Evolutionary conservation across 441 rosid species (phyloP).

Genomic region (Populus hybrid): DNA sequence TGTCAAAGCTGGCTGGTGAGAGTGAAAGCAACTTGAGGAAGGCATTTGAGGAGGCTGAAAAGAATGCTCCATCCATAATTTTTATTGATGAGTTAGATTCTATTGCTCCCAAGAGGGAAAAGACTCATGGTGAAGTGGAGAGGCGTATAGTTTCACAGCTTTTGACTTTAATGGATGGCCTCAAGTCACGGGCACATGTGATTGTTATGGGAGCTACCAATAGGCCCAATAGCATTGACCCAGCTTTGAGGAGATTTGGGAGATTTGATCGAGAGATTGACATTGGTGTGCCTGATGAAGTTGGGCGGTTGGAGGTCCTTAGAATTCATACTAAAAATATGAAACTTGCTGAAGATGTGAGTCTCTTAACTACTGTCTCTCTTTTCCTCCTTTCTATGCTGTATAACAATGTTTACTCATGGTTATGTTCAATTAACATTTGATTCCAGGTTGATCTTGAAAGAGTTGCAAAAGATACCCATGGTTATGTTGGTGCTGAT

Average conservation of each 20-base stretch:
- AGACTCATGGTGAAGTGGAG: constrained; percentile 66
- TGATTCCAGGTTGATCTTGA: constrained; percentile 48
- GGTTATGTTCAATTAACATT: not conserved
- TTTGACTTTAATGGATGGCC: constrained; percentile 53
- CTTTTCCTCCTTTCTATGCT: not conserved
- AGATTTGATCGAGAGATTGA: constrained; percentile 58
- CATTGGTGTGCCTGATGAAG: constrained; percentile 63
- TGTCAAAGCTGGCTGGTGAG: too few species aligned
- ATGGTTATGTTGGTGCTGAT: constrained; percentile 67
- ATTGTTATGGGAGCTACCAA: constrained; percentile 53
- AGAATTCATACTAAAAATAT: too few species aligned
- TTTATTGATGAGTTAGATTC: constrained; percentile 31
- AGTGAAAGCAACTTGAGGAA: too few species aligned
- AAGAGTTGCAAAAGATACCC: constrained; percentile 23
- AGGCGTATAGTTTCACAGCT: constrained; percentile 64
- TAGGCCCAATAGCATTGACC: constrained; percentile 48
- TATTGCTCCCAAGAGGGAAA: constrained; percentile 64
- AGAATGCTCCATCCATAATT: too few species aligned
- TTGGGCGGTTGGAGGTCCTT: constrained; percentile 54
- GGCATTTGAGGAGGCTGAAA: too few species aligned
- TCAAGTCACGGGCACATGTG: constrained; percentile 46
- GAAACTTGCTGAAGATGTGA: constrained; percentile 35
- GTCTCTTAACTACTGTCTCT: not conserved
- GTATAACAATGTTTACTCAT: not conserved
- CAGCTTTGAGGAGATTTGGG: constrained; percentile 48